Conservation (phyloP, 495 filamentous ascomycete species). For the Penicillium ochrochloron region DNA sequence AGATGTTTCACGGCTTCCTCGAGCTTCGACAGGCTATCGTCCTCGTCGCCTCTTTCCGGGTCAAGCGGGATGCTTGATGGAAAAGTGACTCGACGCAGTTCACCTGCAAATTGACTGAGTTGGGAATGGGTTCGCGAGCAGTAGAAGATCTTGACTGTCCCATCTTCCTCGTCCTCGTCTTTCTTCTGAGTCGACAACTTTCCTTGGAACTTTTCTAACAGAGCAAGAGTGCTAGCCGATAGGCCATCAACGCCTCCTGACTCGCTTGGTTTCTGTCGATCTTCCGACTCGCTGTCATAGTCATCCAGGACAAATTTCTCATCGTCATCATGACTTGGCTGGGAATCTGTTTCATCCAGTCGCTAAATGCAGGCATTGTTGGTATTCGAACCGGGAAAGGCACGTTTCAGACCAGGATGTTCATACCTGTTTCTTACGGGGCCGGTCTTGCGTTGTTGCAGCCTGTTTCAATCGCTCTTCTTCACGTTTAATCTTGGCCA, state of each 20-base stretch:
- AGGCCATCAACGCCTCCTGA: slow-evolving; percentile 40
- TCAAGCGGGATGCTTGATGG: slow-evolving; percentile 60
- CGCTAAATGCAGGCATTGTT: slow-evolving; percentile 34
- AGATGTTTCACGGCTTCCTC: slow-evolving; percentile 80
- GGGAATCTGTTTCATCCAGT: slow-evolving; percentile 31
- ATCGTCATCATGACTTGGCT: slow-evolving; percentile 59
- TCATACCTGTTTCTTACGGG: slow-evolving; percentile 56
- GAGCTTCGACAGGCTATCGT: slow-evolving; percentile 35
- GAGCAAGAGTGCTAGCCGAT: slow-evolving; percentile 48
- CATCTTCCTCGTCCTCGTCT: slow-evolving; percentile 54
- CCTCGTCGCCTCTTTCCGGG: slow-evolving; percentile 31
- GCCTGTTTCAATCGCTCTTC: slow-evolving; percentile 65
- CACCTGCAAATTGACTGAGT: slow-evolving; percentile 88
- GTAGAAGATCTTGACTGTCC: slow-evolving; percentile 82
- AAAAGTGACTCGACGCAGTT: slow-evolving; percentile 80
- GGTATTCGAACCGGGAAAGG: background rate
- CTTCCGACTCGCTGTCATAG: slow-evolving; percentile 71
- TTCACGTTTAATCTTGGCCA: slow-evolving; percentile 69
- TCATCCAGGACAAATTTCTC: slow-evolving; percentile 77
- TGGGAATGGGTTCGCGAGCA: slow-evolving; percentile 97
- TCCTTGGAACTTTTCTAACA: slow-evolving; percentile 46
- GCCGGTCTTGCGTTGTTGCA: slow-evolving; percentile 49
- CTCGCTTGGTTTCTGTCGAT: slow-evolving; percentile 30
- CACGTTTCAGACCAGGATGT: background rate
- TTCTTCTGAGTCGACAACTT: slow-evolving; percentile 45